Evolutionary conservation across 176 grass and related monocot genomes (phyloP).

Genomic region (Thalia dealbata): DNA sequence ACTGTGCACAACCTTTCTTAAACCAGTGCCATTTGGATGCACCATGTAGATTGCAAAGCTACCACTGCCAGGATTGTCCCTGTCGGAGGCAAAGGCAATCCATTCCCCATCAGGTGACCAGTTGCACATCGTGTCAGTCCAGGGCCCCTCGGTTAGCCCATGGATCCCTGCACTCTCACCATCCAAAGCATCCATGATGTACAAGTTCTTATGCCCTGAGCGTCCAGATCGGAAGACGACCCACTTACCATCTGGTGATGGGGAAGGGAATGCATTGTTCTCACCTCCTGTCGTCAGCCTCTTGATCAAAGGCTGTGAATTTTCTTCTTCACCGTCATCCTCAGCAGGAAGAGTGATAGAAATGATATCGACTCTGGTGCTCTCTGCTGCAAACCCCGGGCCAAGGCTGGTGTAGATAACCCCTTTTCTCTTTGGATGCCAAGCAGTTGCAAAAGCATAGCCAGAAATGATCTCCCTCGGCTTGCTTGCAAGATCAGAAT

Average conservation of each 20-base stretch:
- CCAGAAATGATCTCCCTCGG: constrained; percentile 41
- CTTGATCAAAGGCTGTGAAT: constrained; percentile 30
- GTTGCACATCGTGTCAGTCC: constrained; percentile 93
- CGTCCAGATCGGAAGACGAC: constrained; percentile 75
- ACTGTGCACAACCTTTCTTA: constrained; percentile 62
- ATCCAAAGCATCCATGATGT: constrained; percentile 61
- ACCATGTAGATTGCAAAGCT: constrained; percentile 76
- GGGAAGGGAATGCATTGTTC: constrained; percentile 86
- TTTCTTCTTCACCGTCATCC: constrained; percentile 1
- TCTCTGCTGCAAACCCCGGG: constrained; percentile 46
- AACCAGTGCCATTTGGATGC: constrained; percentile 68
- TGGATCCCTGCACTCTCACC: constrained; percentile 52
- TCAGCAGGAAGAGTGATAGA: constrained; percentile 37
- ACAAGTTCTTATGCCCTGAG: constrained; percentile 80
- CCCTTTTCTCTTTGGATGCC: constrained; percentile 82
- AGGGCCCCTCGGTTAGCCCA: constrained; percentile 57
- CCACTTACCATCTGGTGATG: constrained; percentile 86
- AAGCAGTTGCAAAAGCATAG: constrained; percentile 64
- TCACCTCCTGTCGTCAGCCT: constrained; percentile 41
- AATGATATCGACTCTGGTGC: constrained; percentile 61
- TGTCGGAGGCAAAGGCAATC: constrained; percentile 85
- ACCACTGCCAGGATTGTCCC: constrained; percentile 52
- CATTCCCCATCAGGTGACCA: constrained; percentile 89
- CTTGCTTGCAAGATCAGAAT: constrained; percentile 53
- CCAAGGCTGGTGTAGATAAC: constrained; percentile 71